Base-by-base conservation (phyloP, 2,329 filamentous ascomycete genomes). In the Tolypocladium endophyticum region DNA sequence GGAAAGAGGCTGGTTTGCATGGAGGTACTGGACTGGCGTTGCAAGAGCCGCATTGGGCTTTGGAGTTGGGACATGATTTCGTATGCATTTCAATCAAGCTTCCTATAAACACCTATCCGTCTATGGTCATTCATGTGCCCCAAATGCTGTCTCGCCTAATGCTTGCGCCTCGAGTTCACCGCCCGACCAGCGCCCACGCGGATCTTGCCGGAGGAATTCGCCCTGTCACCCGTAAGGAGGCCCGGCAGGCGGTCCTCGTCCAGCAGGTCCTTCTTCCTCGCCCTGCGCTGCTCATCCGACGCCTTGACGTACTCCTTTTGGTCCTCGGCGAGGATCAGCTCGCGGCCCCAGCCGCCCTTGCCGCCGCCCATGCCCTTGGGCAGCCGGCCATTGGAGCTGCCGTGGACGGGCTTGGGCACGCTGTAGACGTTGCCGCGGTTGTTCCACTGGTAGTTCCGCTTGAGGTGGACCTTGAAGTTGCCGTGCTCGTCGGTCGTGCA, bases 391-490 rank as follows among this genome's bases (percentile, higher is more conserved):
- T 86, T 96, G 8, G 92, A 76, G 18, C 84, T 87, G 2, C 94
- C 94, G 62, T 89, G 85, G 16, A 89, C 83, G 0, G 94, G 90
- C 77, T 97, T 97, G 1, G 94, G 94, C 53, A 99, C 86, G 72
- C 91, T 95, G 78, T 88, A 99, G 43, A 90, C 85, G 73, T 97
- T 94, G 58, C 94, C 94, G 30, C 92, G 83, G 66, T 88, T 96
- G 75, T 96, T 97, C 87, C 88, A 96, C 76, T 97, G 91, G 80
- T 94, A 96, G 73, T 96, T 96, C 74, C 87, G 87, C 80, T 96
- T 96, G 61, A 99, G 79, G 71, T 97, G 90, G 61, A 99, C 75
- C 61, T 83, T 86, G 77, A 97, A 95, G 67, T 87, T 85, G 57
- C 94, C 94, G 57, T 86, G 82, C 33, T 85, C 79, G 68, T 92